These are phyloP conservation scores for Amauroascus verrucosus DNA, from an alignment of 2,329 filamentous ascomycete species.

Conservation along the genomic window DNA sequence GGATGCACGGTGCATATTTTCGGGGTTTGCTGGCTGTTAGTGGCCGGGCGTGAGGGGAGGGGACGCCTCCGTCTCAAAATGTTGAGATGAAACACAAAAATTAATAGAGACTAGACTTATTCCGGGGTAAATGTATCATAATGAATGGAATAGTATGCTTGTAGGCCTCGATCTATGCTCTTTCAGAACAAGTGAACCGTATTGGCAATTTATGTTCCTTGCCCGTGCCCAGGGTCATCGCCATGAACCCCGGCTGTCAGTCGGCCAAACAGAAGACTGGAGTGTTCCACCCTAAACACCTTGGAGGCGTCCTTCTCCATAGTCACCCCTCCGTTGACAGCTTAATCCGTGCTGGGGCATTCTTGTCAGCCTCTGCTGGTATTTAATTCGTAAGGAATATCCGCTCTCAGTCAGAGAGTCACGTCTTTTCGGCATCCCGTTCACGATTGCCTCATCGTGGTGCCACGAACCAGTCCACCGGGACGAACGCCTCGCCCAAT, in stretches of 20 bases:
- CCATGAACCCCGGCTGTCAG: conserved; percentile 5
- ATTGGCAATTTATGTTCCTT: background rate
- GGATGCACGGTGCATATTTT: background rate
- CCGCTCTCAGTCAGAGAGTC: background rate
- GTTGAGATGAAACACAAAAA: conserved; percentile 8
- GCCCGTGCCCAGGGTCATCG: background rate
- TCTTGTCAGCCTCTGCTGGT: background rate
- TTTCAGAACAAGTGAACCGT: conserved; percentile 4
- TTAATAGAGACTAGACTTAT: conserved; percentile 4
- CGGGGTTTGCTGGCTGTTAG: background rate
- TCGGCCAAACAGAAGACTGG: conserved; percentile 5
- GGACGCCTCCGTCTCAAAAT: conserved; percentile 2
- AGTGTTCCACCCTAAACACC: conserved; percentile 3
- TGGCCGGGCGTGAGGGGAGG: background rate
- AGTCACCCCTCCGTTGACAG: background rate
- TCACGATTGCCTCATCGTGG: background rate
- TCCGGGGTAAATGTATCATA: conserved; percentile 6
- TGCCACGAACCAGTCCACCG: conserved; percentile 11
- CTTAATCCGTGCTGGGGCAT: background rate
- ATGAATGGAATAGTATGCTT: background rate
- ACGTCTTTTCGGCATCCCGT: background rate
- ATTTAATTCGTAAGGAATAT: background rate
- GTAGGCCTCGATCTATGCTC: background rate
- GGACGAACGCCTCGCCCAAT: conserved; percentile 2
- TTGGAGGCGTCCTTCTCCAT: background rate